Evolutionary conservation across 805 yeast species (phyloP), one percentile per base, ranked within the genome.

Genomic region (Saccharomycopsis schoenii): DNA sequence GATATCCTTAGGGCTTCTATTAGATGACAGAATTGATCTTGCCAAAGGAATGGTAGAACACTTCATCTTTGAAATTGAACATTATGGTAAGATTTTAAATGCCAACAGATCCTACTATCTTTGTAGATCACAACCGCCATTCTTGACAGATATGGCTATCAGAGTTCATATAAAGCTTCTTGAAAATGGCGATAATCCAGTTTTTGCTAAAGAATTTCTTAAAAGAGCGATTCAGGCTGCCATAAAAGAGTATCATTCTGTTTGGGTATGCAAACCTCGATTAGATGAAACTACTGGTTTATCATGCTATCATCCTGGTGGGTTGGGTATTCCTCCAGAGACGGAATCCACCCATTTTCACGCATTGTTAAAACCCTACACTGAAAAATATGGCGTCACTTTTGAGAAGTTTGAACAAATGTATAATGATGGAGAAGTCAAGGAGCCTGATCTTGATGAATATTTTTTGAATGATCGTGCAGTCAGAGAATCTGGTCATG

Each of bases 401-500:
- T 71, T 85, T 57, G 85, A 82, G 54, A 86, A 84, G 56, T 89
- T 90, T 70, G 82, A 86, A 64, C 73, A 78, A 55, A 76, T 78
- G 68, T 94, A 93, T 74, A 90, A 92, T 68, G 71, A 75, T 50
- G 85, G 86, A 3, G 72, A 76, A 58, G 77, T 93, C 19, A 62
- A 74, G 2, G 97, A 89, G 68, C 96, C 96, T 0, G 83, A 77
- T n/a, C 77, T 93, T 62, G 98, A 94, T 68, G 91, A 83, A 64
- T 93, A 89, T 70, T 89, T 93, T 70, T 72, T 88, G 57, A 97
- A 93, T 69, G 99, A 93, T 71, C 78, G 97, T 62, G 97, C 96
- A 0, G 96, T 93, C 11, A 82, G 99, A 70, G 99, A 93, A 73
- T 85, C 94, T 39, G 99, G 99, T 0, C 98, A 94, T 71, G 99